Percentiles rank a stretch among this genome's conserved stretches.
phyloP scores from a whole-genome alignment of 2,329 filamentous ascomycete genomes.

The Alternaria alternata region DNA sequence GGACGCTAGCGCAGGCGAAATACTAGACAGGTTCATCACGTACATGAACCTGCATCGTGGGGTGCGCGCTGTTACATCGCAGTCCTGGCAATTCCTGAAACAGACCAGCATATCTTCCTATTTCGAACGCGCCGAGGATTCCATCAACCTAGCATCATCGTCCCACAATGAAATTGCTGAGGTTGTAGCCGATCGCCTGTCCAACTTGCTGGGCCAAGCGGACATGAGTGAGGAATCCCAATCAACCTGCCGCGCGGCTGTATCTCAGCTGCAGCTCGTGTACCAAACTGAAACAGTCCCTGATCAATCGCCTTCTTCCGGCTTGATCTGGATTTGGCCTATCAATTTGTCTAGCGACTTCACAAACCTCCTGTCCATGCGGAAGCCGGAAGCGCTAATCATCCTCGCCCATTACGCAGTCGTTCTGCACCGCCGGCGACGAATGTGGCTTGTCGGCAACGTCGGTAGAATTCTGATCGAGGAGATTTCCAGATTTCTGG shows the following conservation, averaged over 20 bases:
- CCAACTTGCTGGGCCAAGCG: neutral
- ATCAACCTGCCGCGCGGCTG: neutral
- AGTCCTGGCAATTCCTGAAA: neutral
- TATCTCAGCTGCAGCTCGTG: neutral
- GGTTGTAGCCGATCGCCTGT: neutral
- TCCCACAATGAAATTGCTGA: neutral
- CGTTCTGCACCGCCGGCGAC: conserved; percentile 25
- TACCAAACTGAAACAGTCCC: neutral
- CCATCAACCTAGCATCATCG: neutral
- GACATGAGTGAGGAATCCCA: neutral
- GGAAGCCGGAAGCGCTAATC: conserved; percentile 30
- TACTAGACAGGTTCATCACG: conserved; percentile 1
- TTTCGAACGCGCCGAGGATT: neutral
- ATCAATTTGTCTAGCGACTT: conserved; percentile 26
- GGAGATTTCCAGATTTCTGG: conserved; percentile 22
- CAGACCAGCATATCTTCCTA: neutral
- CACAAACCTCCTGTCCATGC: conserved; percentile 27
- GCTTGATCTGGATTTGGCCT: conserved; percentile 30
- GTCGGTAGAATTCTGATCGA: conserved; percentile 26
- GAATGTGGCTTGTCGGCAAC: conserved; percentile 26
- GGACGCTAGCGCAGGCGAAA: neutral
- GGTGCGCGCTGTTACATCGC: neutral
- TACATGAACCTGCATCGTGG: conserved; percentile 8
- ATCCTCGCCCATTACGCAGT: conserved; percentile 33
- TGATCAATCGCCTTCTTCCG: neutral